Base-by-base conservation (phyloP, 495 filamentous ascomycete genomes). In the Filosporella fistucella region DNA sequence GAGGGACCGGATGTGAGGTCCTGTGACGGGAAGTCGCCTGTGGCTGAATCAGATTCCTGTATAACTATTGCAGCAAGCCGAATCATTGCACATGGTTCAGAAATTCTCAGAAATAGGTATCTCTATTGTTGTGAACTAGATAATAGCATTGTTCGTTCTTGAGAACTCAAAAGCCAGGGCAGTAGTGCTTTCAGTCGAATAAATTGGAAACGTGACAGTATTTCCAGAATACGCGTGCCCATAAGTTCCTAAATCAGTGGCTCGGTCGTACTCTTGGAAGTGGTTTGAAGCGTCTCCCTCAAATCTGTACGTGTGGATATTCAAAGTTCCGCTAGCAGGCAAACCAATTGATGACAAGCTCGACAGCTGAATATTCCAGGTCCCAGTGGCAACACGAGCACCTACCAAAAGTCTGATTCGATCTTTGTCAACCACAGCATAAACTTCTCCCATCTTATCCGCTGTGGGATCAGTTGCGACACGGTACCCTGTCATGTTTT, bases 401-500 rank as follows among this genome's bases (percentile, higher is more conserved):
- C 63, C 66, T 12, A 49, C 36, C 12, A 68, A 57, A 26, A 64
- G 49, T 2, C 62, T 56, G 3, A 64, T 59, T 12, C 38, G 50
- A n/a, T 57, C 32, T 2, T 4, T 22, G 12, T 35, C 43, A 24
- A 46, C 30, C 2, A 37, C 43, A 12, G 69, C 62, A 42, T 63
- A 73, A 3, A 58, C 61, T 40, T 73, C 70, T 6, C 64, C 54
- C 10, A 54, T 34, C 1, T 46, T 39, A 33, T 71, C 66, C 1
- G 37, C 38, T 1, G 65, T 47, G 4, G 50, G 52, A 14, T 34
- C 32, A 9, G 66, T 64, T 1, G 37, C 54, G 16, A 66, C 57
- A 10, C 67, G 62, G 18, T 53, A 13, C 0, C 70, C 68, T 0
- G 63, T 66, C 68, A 71, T 70, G 17, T 62, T 64, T 2, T 45